These are phyloP conservation scores for Penicillium bovifimosum DNA, from an alignment of 495 filamentous ascomycete species.

Conservation along the genomic window DNA sequence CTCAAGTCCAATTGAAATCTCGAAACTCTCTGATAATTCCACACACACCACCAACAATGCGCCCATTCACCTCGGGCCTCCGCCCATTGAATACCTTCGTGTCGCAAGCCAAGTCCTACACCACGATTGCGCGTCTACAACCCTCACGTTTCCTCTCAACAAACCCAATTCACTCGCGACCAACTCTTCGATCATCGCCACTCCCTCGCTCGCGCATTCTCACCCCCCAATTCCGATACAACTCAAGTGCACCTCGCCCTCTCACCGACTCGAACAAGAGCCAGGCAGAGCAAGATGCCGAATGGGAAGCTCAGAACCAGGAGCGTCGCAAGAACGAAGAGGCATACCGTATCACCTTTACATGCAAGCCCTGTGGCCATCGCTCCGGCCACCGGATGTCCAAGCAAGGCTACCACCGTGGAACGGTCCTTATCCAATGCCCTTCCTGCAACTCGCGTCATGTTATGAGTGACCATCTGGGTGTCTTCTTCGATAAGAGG, in stretches of 20 bases:
- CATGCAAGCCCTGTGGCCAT: constrained; percentile 75
- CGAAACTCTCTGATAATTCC: not conserved
- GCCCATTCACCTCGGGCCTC: constrained; percentile 15
- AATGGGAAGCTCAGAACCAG: constrained; percentile 27
- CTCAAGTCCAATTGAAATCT: not conserved
- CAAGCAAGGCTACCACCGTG: constrained; percentile 90
- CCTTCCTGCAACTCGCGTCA: constrained; percentile 79
- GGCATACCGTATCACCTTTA: constrained; percentile 81
- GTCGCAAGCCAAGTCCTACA: constrained; percentile 3
- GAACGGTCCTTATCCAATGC: constrained; percentile 82
- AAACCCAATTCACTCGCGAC: constrained; percentile 3
- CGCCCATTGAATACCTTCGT: constrained; percentile 16
- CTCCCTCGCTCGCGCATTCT: constrained; percentile 1
- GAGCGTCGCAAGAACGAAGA: constrained; percentile 50
- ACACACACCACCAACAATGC: constrained; percentile 8
- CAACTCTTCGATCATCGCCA: not conserved
- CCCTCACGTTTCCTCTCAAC: constrained; percentile 16
- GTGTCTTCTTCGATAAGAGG: constrained; percentile 41
- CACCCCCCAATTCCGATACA: constrained; percentile 18
- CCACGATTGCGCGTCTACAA: constrained; percentile 5
- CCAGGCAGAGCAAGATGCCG: constrained; percentile 23
- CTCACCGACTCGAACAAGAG: constrained; percentile 26
- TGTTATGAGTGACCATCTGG: constrained; percentile 84
- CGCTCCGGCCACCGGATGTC: constrained; percentile 74
- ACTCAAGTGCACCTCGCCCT: constrained; percentile 27